Conservation (phyloP, 192 early-diverging fungal species). For the Coemansia sp. region DNA sequence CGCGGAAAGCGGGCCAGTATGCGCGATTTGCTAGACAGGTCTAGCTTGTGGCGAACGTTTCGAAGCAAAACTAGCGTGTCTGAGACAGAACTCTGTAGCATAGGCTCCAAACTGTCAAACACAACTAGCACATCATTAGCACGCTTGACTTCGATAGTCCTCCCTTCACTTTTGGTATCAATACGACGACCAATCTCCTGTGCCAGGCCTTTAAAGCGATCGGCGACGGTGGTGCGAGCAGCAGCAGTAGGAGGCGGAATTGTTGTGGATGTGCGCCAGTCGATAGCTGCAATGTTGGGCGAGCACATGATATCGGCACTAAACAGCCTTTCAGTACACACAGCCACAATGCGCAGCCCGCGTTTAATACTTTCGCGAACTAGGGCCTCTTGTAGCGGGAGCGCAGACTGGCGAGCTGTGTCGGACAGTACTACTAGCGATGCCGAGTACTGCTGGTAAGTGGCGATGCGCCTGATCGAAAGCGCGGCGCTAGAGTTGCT, state of each 20-base stretch:
- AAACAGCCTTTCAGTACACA: constrained; percentile 27
- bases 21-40: constrained; percentile 14
- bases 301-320: constrained; percentile 31
- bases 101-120: constrained; percentile 38
- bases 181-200: background rate
- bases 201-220: background rate
- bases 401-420: constrained; percentile 43
- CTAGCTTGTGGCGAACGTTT: constrained; percentile 16
- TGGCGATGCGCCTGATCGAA: constrained; percentile 40
- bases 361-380: constrained; percentile 33
- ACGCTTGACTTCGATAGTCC: no score
- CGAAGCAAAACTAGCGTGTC: constrained; percentile 37
- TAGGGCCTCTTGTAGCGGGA: constrained; percentile 46
- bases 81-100: constrained; percentile 29
- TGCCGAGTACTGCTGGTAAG: constrained; percentile 37
- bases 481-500: constrained; percentile 16
- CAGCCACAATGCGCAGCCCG: constrained; percentile 24
- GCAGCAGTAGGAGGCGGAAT: background rate
- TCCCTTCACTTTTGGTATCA: background rate
- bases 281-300: constrained; percentile 9
- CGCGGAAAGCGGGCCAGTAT: constrained; percentile 40
- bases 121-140: constrained; percentile 11
- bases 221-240: background rate
- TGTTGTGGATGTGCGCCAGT: constrained; percentile 19
- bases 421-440: constrained; percentile 47